Percentiles rank a stretch among this genome's conserved stretches.
Evolutionary conservation across 805 yeast species (phyloP).

Genomic region (Lachancea kluyveri): DNA sequence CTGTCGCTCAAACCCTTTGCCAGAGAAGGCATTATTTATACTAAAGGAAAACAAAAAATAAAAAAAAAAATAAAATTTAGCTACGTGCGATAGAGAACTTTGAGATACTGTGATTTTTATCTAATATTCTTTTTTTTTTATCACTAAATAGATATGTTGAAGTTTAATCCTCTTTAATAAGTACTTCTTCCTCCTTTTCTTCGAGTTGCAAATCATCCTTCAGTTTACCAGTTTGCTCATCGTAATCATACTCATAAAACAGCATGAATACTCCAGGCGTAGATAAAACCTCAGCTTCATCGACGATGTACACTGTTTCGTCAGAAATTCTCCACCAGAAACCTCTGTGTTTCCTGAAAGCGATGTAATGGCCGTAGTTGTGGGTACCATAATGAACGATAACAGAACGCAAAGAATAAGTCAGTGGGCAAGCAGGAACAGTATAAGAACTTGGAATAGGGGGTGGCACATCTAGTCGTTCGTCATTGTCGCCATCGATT

Average conservation of each 20-base stretch:
- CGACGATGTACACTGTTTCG: conserved; percentile 74
- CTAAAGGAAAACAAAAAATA: no score
- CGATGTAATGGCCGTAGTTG: conserved; percentile 95
- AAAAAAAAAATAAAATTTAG: no score
- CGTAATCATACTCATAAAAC: conserved; percentile 64
- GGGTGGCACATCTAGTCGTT: conserved; percentile 2
- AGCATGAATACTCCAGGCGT: conserved; percentile 91
- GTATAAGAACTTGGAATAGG: conserved; percentile 12
- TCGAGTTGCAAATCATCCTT: conserved; percentile 24
- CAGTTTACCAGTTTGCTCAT: conserved; percentile 27
- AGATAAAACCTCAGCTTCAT: conserved; percentile 71
- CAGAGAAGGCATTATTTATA: no score
- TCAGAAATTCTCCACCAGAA: conserved; percentile 96
- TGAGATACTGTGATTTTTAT: no score
- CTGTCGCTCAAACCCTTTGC: no score
- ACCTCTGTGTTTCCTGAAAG: conserved; percentile 74
- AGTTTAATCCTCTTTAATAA: no score
- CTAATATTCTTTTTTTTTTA: no score
- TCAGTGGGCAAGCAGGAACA: conserved; percentile 38
- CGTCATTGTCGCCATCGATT: conserved; percentile 6
- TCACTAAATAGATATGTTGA: no score
- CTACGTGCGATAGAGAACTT: no score
- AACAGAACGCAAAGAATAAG: conserved; percentile 74
- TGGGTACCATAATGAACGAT: conserved; percentile 94
- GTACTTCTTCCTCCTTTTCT: conserved; percentile 18